Base-by-base conservation (phyloP, 148 eudicot species). In the Arctostaphylos glauca region DNA sequence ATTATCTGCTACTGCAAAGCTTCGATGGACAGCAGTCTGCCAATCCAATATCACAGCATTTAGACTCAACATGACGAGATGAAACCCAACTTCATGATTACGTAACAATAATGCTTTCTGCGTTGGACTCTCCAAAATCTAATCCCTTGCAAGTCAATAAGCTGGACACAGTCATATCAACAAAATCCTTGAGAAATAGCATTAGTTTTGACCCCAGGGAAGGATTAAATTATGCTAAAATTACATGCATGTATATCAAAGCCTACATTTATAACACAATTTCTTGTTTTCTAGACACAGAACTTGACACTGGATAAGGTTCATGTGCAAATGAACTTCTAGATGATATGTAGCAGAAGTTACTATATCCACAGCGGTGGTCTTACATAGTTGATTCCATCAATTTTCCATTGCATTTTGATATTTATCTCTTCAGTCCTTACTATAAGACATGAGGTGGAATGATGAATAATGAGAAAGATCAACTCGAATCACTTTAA, bases 1-100 rank as follows among this genome's bases (percentile, higher is more conserved):
- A 86, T 96, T 96, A 85, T 94, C 99, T 18, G 93, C 92, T 86
- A 92, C 77, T 47, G 99, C 98, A 88, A 96, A 96, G 90, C 99
- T 96, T 81, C 92, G 88, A 87, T 96, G 99, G 79, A 96, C 94
- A 73, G 98, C 99, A 70, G 97, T 85, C 99, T 96, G 91, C 64
- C 44, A 84, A 82, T 66, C 56, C 55, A 84, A 60, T 59, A 64
- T 16, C 50, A 54, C 7, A 66, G 5, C 70, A 56, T 68, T 82
- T 72, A 78, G 68, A 74, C 67, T 78, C 67, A 71, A 71, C 48
- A 12, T 48, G 9, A 41, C 10, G 53, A 78, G 55, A 12, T 71
- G 56, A 78, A 41, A 74, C 12, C 62, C 79, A 71, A 60, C 58
- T 60, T 9, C 53, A 52, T 64, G 50, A 76, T 38, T 50, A 25